These are phyloP conservation scores for Rhizophora mangle DNA, from an alignment of 345 rosid species.

Conservation along the genomic window DNA sequence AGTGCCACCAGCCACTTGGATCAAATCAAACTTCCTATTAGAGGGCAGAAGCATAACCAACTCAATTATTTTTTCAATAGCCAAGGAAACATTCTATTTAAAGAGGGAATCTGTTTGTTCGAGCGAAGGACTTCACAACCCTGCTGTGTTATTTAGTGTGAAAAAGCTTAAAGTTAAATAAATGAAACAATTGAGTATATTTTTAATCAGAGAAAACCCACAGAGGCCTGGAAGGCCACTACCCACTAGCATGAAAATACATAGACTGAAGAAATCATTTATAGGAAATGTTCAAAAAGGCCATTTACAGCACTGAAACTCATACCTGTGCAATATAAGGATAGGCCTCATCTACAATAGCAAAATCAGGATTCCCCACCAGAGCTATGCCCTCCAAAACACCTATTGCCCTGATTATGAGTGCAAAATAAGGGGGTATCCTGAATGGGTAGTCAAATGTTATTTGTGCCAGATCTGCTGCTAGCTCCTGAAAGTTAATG, in stretches of 20 bases:
- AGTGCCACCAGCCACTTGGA: too few relatives aligned
- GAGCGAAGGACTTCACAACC: too few relatives aligned
- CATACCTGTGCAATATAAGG: conserved; percentile 96
- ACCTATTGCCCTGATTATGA: conserved; percentile 93
- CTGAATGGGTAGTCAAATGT: conserved; percentile 97
- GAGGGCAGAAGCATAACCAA: too few relatives aligned
- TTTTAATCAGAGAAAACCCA: too few relatives aligned
- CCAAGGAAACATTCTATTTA: too few relatives aligned
- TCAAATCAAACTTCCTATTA: too few relatives aligned
- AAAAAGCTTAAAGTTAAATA: too few relatives aligned
- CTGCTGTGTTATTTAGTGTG: too few relatives aligned
- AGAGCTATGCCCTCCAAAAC: conserved; percentile 95
- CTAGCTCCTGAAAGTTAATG: conserved; percentile 90
- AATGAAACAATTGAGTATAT: too few relatives aligned
- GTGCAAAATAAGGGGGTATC: conserved; percentile 97
- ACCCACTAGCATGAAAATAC: conserved; percentile 1
- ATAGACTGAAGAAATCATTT: neutral
- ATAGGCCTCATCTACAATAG: conserved; percentile 94
- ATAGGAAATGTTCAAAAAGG: neutral
- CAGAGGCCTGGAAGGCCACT: too few relatives aligned
- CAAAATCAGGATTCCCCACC: conserved; percentile 93
- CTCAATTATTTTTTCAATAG: too few relatives aligned
- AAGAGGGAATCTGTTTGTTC: too few relatives aligned
- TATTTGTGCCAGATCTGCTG: conserved; percentile 92
- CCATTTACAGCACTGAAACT: conserved; percentile 7